Evolutionary conservation across 164 flowering plant genomes (phyloP).

Genomic region (Aristolochia contorta): DNA sequence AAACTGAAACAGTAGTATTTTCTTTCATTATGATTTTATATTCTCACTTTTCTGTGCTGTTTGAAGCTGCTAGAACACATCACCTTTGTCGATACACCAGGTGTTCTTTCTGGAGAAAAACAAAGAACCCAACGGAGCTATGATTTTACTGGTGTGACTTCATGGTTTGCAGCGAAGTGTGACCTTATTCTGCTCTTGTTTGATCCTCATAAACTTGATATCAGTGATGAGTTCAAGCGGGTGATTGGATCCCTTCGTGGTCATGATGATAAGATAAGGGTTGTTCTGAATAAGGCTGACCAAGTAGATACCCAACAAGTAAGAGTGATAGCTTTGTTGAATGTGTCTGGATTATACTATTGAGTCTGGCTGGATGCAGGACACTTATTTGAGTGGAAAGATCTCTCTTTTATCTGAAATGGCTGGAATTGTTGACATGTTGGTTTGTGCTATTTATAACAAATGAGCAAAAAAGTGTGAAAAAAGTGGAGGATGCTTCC

Average conservation of each 20-base stretch:
- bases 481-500: too few species aligned
- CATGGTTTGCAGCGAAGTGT: conserved; percentile 98
- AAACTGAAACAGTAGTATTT: too few species aligned
- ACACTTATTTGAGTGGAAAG: too few species aligned
- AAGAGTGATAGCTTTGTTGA: conserved; percentile 6
- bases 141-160: conserved; percentile 95
- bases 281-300: conserved; percentile 94
- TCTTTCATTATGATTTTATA: conserved; percentile 4
- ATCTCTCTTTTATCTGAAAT: too few species aligned
- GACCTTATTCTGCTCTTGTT: conserved; percentile 85
- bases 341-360: too few species aligned
- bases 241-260: conserved; percentile 91
- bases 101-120: conserved; percentile 95
- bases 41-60: conserved; percentile 1
- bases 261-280: conserved; percentile 97
- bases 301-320: conserved; percentile 99
- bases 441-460: too few species aligned
- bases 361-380: too few species aligned
- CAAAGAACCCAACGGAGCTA: conserved; percentile 93
- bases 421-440: too few species aligned
- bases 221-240: conserved; percentile 94
- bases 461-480: too few species aligned
- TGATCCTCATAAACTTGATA: conserved; percentile 96
- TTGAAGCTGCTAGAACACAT: conserved; percentile 83
- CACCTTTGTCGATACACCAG: conserved; percentile 95